Evolutionary conservation across 495 filamentous ascomycete species (phyloP).

Genomic region (Cercophora scortea): DNA sequence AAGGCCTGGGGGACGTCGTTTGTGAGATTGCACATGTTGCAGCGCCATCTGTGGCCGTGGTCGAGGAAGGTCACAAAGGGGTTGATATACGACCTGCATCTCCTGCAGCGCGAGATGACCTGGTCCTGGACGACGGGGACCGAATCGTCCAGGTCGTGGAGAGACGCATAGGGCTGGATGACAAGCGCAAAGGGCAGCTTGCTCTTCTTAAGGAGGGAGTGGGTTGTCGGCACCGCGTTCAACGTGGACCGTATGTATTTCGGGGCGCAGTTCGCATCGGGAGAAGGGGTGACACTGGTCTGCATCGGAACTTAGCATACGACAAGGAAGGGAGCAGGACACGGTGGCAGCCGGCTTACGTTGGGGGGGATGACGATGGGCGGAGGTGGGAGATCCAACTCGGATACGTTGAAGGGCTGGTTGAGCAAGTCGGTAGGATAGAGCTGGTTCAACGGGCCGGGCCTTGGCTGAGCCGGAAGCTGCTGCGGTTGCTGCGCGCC

Average conservation of each 20-base stretch:
- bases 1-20: slow-evolving; percentile 98
- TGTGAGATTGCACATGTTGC: slow-evolving; percentile 98
- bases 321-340: slow-evolving; percentile 7
- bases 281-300: slow-evolving; percentile 88
- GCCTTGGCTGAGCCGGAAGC: slow-evolving; percentile 39
- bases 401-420: slow-evolving; percentile 87
- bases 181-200: slow-evolving; percentile 91
- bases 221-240: slow-evolving; percentile 85
- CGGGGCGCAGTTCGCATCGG: slow-evolving; percentile 82
- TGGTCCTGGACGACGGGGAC: slow-evolving; percentile 93
- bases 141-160: slow-evolving; percentile 86
- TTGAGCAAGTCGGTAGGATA: slow-evolving; percentile 85
- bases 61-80: slow-evolving; percentile 94
- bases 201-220: slow-evolving; percentile 90
- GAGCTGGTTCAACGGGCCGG: slow-evolving; percentile 70
- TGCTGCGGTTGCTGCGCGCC: slow-evolving; percentile 50
- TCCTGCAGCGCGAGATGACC: slow-evolving; percentile 90
- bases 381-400: slow-evolving; percentile 87
- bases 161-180: slow-evolving; percentile 87
- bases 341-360: slow-evolving; percentile 47
- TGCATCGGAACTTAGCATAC: slow-evolving; percentile 26
- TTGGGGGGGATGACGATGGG: slow-evolving; percentile 86
- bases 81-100: slow-evolving; percentile 96
- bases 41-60: slow-evolving; percentile 95
- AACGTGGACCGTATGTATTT: slow-evolving; percentile 95